Percentiles rank a stretch among this genome's conserved stretches.
These are phyloP conservation scores for Chlorella sp. DNA, from an alignment of 139 green algal genomes.

Conservation along the genomic window DNA sequence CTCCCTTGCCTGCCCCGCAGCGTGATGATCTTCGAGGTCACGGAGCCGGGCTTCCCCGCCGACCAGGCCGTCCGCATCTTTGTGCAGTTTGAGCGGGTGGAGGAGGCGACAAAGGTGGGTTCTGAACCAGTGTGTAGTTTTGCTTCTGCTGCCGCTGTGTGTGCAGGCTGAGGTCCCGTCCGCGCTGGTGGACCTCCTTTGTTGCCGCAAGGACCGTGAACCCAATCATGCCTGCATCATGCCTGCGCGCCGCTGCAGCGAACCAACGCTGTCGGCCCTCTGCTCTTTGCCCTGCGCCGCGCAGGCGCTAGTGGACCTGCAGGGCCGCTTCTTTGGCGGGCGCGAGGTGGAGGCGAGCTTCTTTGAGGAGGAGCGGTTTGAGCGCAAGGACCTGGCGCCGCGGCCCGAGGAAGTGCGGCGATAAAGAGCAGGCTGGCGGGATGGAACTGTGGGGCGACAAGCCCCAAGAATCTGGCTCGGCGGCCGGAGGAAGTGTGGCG, in stretches of 20 bases:
- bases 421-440: neutral
- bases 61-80: conserved; percentile 91
- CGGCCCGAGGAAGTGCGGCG: conserved; percentile 65
- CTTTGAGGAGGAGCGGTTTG: conserved; percentile 87
- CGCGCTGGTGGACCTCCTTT: too few relatives aligned
- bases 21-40: conserved; percentile 96
- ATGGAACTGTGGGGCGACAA: too few relatives aligned
- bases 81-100: conserved; percentile 85
- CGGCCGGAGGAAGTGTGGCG: too few relatives aligned
- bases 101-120: conserved; percentile 80
- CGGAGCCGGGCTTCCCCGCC: conserved; percentile 63
- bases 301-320: conserved; percentile 80
- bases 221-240: neutral
- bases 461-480: too few relatives aligned
- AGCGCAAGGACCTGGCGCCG: conserved; percentile 78
- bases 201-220: neutral
- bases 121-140: too few relatives aligned
- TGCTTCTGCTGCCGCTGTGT: too few relatives aligned
- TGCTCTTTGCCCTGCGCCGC: neutral
- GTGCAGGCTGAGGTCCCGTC: too few relatives aligned
- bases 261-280: too few relatives aligned
- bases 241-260: too few relatives aligned
- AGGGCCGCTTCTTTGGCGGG: conserved; percentile 89
- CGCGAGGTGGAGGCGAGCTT: conserved; percentile 82
- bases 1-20: neutral